A percentile compares a stretch with the other conserved stretches of the same genome.
phyloP scores from a whole-genome alignment of 177 flowering plant species.

The Tripterygium wilfordii region DNA sequence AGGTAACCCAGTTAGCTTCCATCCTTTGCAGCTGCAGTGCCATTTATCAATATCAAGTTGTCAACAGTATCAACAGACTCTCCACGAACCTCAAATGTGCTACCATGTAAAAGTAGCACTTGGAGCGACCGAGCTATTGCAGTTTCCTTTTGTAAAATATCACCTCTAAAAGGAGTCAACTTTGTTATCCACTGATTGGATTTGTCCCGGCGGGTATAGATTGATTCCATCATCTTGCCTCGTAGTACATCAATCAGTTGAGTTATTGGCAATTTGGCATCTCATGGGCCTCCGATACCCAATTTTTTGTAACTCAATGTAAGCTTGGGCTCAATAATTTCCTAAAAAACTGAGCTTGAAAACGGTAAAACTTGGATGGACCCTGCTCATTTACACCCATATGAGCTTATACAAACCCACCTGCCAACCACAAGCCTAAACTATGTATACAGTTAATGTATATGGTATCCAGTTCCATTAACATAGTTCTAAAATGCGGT shows the following conservation, averaged over 20 bases:
- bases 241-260: constrained; percentile 52
- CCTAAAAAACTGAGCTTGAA: constrained; percentile 47
- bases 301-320: no score
- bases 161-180: constrained; percentile 48
- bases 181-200: constrained; percentile 40
- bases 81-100: constrained; percentile 45
- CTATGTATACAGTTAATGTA: no score
- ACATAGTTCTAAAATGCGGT: no score
- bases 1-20: constrained; percentile 53
- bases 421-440: no score
- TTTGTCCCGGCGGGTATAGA: constrained; percentile 36
- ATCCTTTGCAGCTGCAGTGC: constrained; percentile 49
- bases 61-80: constrained; percentile 35
- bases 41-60: constrained; percentile 43
- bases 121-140: constrained; percentile 27
- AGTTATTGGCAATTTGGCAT: constrained; percentile 60
- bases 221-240: constrained; percentile 50
- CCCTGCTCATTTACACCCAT: constrained; percentile 60
- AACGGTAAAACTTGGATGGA: constrained; percentile 46
- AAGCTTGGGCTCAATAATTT: no score
- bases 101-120: constrained; percentile 31
- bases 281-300: constrained; percentile 58
- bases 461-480: no score
- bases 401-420: no score
- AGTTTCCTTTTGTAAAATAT: constrained; percentile 35